A percentile compares a stretch with the other conserved stretches of the same genome.
These are phyloP conservation scores for Thelonectria blattea DNA, from an alignment of 2,329 filamentous ascomycete genomes.

Conservation along the genomic window DNA sequence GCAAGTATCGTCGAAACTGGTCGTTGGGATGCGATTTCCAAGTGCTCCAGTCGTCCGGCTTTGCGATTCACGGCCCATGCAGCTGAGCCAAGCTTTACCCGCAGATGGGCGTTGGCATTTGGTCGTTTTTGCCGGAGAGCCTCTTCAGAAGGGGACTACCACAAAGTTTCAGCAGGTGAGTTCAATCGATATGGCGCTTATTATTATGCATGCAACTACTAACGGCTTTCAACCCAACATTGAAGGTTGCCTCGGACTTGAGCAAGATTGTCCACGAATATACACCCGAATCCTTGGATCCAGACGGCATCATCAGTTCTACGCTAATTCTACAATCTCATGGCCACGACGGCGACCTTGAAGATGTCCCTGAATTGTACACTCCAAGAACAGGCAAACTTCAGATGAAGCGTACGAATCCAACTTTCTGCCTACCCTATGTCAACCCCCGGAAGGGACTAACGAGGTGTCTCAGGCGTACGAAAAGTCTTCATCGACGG, in stretches of 20 bases:
- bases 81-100: conserved; percentile 16
- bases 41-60: conserved; percentile 24
- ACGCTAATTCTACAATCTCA: not conserved
- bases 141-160: not conserved
- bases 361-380: not conserved
- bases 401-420: conserved; percentile 8
- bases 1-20: conserved; percentile 6
- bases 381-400: conserved; percentile 5
- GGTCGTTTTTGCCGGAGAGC: conserved; percentile 21
- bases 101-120: conserved; percentile 33
- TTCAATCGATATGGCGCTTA: not conserved
- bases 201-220: not conserved
- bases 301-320: not conserved
- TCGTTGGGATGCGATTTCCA: conserved; percentile 30
- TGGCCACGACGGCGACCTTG: not conserved
- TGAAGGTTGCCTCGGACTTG: not conserved
- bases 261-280: not conserved
- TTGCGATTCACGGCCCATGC: conserved; percentile 31
- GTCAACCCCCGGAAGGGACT: fast-evolving
- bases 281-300: not conserved
- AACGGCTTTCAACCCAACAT: not conserved
- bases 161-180: not conserved
- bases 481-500: conserved; percentile 28
- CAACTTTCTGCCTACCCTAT: not conserved
- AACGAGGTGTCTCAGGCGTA: not conserved